Evolutionary conservation across 129 eudicot genomes (phyloP), one percentile per base, ranked within the genome.

Genomic region (Sambucus nigra): DNA sequence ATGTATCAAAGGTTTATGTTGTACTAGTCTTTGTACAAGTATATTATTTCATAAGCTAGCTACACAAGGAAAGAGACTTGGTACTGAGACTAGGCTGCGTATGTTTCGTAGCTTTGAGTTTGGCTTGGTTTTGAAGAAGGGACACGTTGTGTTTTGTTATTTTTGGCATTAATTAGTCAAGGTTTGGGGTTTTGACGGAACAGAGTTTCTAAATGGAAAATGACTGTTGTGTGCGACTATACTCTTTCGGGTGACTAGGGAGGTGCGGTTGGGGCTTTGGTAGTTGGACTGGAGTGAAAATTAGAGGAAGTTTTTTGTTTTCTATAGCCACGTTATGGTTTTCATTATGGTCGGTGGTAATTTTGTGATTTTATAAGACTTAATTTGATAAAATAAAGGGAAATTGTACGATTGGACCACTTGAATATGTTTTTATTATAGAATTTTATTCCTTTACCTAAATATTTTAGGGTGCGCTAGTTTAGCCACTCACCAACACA

Each of bases 141-240:
- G 63, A 45, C 32, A 26, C 6, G 58, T 42, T 24, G 38, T 20
- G 19, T 12, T 26, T 21, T 31, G 26, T n/a, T n/a, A n/a, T n/a
- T n/a, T n/a, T n/a, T n/a, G n/a, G n/a, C n/a, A n/a, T n/a, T n/a
- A n/a, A n/a, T n/a, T n/a, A n/a, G n/a, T n/a, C n/a, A n/a, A n/a
- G 47, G 50, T n/a, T 55, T 47, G 61, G 40, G 4, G 9, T n/a
- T 51, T 46, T 59, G 78, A 71, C 21, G 27, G n/a, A 57, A 76
- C 78, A 63, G 71, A 32, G 20, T 51, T 67, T 67, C 83, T 71
- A 67, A 51, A 67, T 57, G 65, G 83, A 71, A 67, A 76, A 58
- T 29, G 83, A 71, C 82, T 23, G 28, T 39, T n/a, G n/a, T n/a
- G n/a, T n/a, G n/a, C n/a, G n/a, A n/a, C n/a, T n/a, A n/a, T n/a